Evolutionary conservation across 306 rosid genomes (phyloP).

Genomic region (Vigna radiata): DNA sequence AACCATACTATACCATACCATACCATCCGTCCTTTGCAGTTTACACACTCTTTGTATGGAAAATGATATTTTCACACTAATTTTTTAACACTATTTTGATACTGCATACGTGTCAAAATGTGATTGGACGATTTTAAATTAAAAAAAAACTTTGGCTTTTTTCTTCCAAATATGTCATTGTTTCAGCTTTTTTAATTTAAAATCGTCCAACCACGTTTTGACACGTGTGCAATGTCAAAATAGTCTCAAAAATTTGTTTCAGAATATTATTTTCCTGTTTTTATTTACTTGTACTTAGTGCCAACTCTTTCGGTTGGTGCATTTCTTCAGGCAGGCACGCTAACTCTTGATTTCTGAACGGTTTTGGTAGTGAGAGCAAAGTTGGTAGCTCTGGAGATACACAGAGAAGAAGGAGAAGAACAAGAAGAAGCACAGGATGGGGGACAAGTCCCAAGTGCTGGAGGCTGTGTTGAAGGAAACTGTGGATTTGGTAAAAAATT

Average conservation of each 20-base stretch:
- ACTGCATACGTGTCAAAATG: too few relatives aligned
- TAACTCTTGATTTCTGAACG: slow-evolving; percentile 52
- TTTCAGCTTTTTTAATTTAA: too few relatives aligned
- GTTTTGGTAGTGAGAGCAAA: slow-evolving; percentile 55
- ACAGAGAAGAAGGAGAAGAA: slow-evolving; percentile 29
- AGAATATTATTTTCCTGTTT: too few relatives aligned
- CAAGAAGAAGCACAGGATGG: slow-evolving; percentile 45
- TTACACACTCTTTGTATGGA: slow-evolving; percentile 33
- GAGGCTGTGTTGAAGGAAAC: slow-evolving; percentile 96
- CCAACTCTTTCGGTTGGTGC: slow-evolving; percentile 43
- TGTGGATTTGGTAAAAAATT: slow-evolving; percentile 84
- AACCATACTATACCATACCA: slow-evolving; percentile 26
- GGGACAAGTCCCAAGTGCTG: slow-evolving; percentile 81
- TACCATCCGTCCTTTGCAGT: slow-evolving; percentile 7
- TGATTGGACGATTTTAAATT: too few relatives aligned
- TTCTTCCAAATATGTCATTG: too few relatives aligned
- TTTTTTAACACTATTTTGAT: too few relatives aligned
- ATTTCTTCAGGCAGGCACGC: slow-evolving; percentile 17
- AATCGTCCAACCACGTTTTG: too few relatives aligned
- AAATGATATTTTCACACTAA: too few relatives aligned
- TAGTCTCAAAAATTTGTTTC: too few relatives aligned
- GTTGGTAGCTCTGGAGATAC: slow-evolving; percentile 34
- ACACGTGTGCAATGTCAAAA: too few relatives aligned
- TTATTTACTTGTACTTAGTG: not conserved
- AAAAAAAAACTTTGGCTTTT: too few relatives aligned